These are phyloP conservation scores for Aristolochia californica DNA, from an alignment of 164 flowering plant genomes.

Conservation along the genomic window DNA sequence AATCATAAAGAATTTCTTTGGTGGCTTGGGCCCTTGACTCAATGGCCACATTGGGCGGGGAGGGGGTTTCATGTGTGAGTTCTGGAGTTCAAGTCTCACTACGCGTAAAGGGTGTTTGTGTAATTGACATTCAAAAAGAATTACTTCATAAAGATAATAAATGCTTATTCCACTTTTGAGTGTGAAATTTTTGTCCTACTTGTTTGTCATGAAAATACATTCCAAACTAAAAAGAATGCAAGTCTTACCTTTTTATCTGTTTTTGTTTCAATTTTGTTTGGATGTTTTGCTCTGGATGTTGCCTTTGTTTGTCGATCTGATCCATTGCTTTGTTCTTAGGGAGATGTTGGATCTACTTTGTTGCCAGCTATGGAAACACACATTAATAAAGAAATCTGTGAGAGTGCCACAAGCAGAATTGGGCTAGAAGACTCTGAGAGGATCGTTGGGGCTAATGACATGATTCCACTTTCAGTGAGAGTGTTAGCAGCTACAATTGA, in stretches of 20 bases:
- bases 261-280: neutral
- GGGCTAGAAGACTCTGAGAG: constrained; percentile 21
- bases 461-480: constrained; percentile 51
- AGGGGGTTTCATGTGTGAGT: no score
- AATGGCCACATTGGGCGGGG: no score
- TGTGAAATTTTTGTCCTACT: neutral
- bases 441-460: constrained; percentile 13
- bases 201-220: neutral
- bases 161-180: neutral
- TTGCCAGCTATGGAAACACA: constrained; percentile 13
- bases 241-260: neutral
- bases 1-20: no score
- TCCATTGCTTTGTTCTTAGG: constrained; percentile 20
- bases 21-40: no score
- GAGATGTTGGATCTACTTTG: constrained; percentile 19
- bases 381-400: constrained; percentile 16
- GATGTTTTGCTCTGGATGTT: neutral
- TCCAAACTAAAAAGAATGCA: neutral
- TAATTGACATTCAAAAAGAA: no score
- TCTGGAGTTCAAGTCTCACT: no score
- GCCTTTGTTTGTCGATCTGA: neutral
- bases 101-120: no score
- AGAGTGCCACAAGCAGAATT: constrained; percentile 23
- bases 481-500: constrained; percentile 62
- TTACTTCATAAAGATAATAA: no score